Evolutionary conservation across 2,329 filamentous ascomycete genomes (phyloP), one percentile per base, ranked within the genome.

Genomic region (Colletotrichum sp.): DNA sequence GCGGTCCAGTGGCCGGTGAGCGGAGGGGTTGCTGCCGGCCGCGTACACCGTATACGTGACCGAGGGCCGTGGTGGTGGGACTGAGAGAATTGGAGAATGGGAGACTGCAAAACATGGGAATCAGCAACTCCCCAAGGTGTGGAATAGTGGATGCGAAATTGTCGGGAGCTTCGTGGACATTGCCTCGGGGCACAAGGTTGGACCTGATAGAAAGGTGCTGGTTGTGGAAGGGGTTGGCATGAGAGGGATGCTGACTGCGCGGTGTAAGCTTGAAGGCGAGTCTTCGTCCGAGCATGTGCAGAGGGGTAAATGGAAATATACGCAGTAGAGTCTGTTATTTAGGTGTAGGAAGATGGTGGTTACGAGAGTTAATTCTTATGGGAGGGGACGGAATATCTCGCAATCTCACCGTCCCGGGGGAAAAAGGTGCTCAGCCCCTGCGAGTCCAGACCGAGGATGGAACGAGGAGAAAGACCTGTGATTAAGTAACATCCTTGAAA

Each of bases 161-260:
- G 26, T 8, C 30, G 18, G 28, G 30, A 32, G 24, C 30, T 28
- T 57, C 55, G 32, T 59, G n/a, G 39, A 63, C 48, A 60, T 60
- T 24, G 55, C 73, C 63, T 67, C 24, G 7, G 28, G n/a, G 32
- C 55, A 18, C 73, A 72, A 39, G 73, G 73, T 64, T 64, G 48
- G 26, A 24, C 72, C 67, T 16, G 67, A 66, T 24, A 34, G 18
- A 21, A 3, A 7, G 32, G n/a, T 6, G 30, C 32, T 43, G 34
- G 63, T 13, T n/a, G 12, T 66, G 65, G 65, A 55, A 26, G 28
- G 34, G 48, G 5, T 21, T 34, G 67, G 67, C 67, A 63, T 70
- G 67, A 70, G 28, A 52, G 64, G 61, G 55, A 52, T 48, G 73
- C 69, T 76, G 71, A 73, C 73, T 67, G 69, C 61, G 69, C 39